phyloP scores from a whole-genome alignment of 345 rosid genomes.

The Geranium rotundifolium region DNA sequence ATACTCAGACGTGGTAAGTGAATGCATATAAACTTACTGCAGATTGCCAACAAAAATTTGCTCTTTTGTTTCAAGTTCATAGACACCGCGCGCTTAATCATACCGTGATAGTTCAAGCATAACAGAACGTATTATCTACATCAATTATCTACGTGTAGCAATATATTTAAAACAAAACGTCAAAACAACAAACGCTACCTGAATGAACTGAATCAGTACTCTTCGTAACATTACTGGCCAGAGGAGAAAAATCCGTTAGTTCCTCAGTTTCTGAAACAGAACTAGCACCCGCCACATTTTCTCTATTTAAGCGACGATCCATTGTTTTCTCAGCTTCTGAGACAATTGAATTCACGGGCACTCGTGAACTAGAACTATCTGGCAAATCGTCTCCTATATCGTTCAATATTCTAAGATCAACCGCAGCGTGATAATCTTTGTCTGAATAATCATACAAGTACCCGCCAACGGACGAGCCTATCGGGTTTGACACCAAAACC shows the following conservation, averaged over 20 bases:
- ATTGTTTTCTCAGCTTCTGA: not conserved
- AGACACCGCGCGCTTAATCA: too few species aligned
- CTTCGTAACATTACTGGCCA: conserved; percentile 10
- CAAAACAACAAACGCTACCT: conserved; percentile 21
- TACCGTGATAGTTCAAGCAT: not conserved
- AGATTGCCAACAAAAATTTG: too few species aligned
- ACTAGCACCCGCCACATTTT: conserved; percentile 6
- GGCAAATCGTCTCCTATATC: conserved; percentile 10
- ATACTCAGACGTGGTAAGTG: too few species aligned
- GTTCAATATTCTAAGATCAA: conserved; percentile 3
- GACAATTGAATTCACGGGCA: conserved; percentile 2
- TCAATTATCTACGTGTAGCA: too few species aligned
- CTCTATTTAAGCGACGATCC: conserved; percentile 8
- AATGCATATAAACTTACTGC: too few species aligned
- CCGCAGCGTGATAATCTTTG: conserved; percentile 13
- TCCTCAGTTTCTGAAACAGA: not conserved
- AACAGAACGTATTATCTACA: not conserved
- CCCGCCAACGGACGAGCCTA: conserved; percentile 40
- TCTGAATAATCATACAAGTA: conserved; percentile 42
- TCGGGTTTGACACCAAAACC: conserved; percentile 49
- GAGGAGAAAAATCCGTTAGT: conserved; percentile 9
- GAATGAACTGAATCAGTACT: conserved; percentile 30
- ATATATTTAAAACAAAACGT: too few species aligned
- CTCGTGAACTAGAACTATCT: conserved; percentile 10
- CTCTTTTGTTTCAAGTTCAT: too few species aligned